Percentiles rank a stretch among this genome's conserved stretches.
phyloP scores from a whole-genome alignment of 331 rosid species.

The Cydonia oblonga region DNA sequence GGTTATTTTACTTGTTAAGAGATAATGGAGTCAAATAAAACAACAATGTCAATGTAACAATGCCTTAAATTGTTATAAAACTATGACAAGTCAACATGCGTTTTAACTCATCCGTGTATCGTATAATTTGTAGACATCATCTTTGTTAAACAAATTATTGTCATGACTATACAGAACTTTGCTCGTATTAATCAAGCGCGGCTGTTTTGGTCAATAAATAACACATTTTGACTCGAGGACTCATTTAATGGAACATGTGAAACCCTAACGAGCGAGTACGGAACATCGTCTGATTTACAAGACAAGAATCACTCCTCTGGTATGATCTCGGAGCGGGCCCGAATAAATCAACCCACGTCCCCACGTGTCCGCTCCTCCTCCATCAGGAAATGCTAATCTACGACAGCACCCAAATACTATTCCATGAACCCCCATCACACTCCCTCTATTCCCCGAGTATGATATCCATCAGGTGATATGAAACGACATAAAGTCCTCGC shows the following conservation, averaged over 20 bases:
- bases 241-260: neutral
- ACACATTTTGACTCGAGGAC: too few relatives aligned
- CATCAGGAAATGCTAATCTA: neutral
- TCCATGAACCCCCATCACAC: neutral
- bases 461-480: neutral
- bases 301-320: neutral
- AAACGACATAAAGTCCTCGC: neutral
- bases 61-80: too few relatives aligned
- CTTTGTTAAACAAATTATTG: too few relatives aligned
- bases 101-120: too few relatives aligned
- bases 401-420: too few relatives aligned
- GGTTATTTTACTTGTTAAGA: too few relatives aligned
- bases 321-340: neutral
- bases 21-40: too few relatives aligned
- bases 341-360: neutral
- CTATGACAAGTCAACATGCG: fast-evolving
- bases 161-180: neutral
- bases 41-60: too few relatives aligned
- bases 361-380: neutral
- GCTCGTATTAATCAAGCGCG: neutral
- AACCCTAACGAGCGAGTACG: neutral
- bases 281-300: neutral
- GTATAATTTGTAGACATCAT: fast-evolving
- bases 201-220: neutral
- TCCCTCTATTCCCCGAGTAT: neutral